phyloP scores from a whole-genome alignment of 495 filamentous ascomycete genomes.

The Letharia lupina region DNA sequence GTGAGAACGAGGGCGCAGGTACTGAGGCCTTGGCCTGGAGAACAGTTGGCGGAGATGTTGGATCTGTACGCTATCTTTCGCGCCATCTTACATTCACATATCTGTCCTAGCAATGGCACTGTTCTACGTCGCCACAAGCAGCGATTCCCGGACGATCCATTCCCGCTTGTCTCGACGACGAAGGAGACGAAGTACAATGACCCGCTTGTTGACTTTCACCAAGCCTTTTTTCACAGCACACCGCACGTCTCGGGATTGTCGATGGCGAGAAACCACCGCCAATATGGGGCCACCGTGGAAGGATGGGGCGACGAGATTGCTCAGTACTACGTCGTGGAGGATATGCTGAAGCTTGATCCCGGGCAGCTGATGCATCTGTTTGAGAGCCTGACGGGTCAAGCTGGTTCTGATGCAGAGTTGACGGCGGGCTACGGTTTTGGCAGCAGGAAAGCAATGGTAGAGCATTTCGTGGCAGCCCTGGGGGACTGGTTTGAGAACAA shows the following conservation, averaged over 20 bases:
- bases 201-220: constrained; percentile 5
- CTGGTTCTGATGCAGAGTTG: constrained; percentile 5
- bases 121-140: constrained; percentile 50
- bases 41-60: constrained; percentile 49
- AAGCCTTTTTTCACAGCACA: constrained; percentile 23
- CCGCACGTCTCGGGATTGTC: constrained; percentile 19
- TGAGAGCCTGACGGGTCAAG: constrained; percentile 35
- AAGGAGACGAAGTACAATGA: constrained; percentile 37
- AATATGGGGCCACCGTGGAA: constrained; percentile 37
- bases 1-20: constrained; percentile 44
- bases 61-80: constrained; percentile 44
- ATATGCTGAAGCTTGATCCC: constrained; percentile 58
- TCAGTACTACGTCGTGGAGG: constrained; percentile 57
- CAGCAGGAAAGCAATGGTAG: constrained; percentile 44
- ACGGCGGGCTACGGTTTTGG: constrained; percentile 6
- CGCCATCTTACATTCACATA: constrained; percentile 44
- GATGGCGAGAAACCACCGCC: constrained; percentile 29
- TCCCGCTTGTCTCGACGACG: constrained; percentile 46
- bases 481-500: constrained; percentile 60
- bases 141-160: constrained; percentile 42
- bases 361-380: constrained; percentile 49
- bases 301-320: constrained; percentile 58
- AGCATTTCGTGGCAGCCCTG: constrained; percentile 40
- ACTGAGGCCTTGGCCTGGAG: constrained; percentile 48
- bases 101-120: constrained; percentile 54